Evolutionary conservation across 2,329 filamentous ascomycete species (phyloP), one percentile per base, ranked within the genome.

Genomic region (Tolypocladium inflatum): DNA sequence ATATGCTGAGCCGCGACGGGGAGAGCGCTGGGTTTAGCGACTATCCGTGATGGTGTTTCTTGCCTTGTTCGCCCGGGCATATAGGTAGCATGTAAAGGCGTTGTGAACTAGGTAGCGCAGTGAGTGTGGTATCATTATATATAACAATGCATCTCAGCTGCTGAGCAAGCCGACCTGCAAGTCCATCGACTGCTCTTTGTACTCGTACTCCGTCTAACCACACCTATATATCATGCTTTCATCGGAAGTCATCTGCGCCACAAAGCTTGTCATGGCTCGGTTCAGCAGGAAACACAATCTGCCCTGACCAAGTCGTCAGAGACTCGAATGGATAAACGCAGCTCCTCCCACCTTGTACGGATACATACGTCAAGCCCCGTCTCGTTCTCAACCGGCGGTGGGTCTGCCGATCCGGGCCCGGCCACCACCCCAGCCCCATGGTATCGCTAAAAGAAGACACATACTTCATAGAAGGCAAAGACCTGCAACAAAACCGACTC

Each of bases 21-120:
- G 65, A 69, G 54, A 73, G 68, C 35, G 79, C 78, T 26, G 79
- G 79, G 2, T 81, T 81, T 59, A 67, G 56, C 13, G 78, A 82
- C 61, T 80, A 79, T 61, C 70, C 72, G 56, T 67, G 6, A 52
- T 11, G 33, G 5, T 11, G 19, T 37, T 52, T 35, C 15, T 19
- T 15, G 1, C 5, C 21, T 10, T 33, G 7, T 26, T 10, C 8
- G 17, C 3, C 23, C 11, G 15, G 30, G 48, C 9, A n/a, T 19
- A 23, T n/a, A 33, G 48, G 23, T 13, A 41, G 11, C 3, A 33
- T 51, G 30, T 3, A 35, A n/a, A n/a, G 17, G 48, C 48, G 30
- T 51, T 11, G 1, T 7, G 17, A 11, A 33, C 26, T n/a, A 10
- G 48, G 11, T 7, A 42, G 39, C 19, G 10, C 23, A 50, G 45